Conservation (phyloP, 73 alveolate genomes). For the Breviolum minutum region DNA sequence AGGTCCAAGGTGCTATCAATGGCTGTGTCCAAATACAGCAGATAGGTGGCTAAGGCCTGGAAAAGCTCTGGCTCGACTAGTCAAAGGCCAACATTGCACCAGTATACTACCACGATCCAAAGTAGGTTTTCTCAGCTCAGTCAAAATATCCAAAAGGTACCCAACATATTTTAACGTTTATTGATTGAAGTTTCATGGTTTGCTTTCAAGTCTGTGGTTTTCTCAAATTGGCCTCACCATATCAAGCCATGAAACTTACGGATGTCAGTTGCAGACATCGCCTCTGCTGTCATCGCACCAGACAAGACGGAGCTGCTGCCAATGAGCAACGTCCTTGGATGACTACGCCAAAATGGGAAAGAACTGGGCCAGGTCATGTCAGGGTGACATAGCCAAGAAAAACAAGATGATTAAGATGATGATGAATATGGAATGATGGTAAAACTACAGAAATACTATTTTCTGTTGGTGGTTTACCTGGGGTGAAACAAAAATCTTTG, state of each 20-base stretch:
- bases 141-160: too few relatives aligned
- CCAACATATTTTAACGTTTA: too few relatives aligned
- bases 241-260: too few relatives aligned
- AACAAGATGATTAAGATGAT: background rate
- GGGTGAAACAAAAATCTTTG: too few relatives aligned
- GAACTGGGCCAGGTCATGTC: background rate
- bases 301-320: conserved; percentile 74
- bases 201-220: too few relatives aligned
- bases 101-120: too few relatives aligned
- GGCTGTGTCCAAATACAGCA: conserved; percentile 83
- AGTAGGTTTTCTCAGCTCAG: too few relatives aligned
- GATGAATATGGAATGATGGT: background rate
- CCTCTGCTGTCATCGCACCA: conserved; percentile 78
- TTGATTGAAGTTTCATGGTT: background rate
- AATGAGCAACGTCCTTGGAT: conserved; percentile 39
- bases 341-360: background rate
- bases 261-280: background rate
- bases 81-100: too few relatives aligned
- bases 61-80: background rate
- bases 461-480: too few relatives aligned
- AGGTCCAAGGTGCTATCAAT: conserved; percentile 36
- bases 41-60: conserved; percentile 84
- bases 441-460: too few relatives aligned
- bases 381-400: background rate
- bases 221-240: too few relatives aligned